Evolutionary conservation across 495 filamentous ascomycete species (phyloP).

Genomic region (Xylaria scruposa): DNA sequence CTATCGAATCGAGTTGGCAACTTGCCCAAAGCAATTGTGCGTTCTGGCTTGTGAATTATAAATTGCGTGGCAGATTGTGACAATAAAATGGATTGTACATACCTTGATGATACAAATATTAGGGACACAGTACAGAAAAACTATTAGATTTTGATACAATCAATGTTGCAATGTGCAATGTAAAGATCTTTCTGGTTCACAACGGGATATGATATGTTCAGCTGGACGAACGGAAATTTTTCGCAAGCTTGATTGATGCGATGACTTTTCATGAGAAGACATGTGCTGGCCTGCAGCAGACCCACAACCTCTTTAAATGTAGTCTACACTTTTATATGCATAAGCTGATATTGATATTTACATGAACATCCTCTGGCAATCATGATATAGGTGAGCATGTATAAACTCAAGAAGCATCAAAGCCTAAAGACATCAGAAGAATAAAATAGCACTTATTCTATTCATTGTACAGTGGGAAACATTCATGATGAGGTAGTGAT

Average conservation of each 20-base stretch:
- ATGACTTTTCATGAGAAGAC: background rate
- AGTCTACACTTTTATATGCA: background rate
- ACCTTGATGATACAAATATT: conserved; percentile 24
- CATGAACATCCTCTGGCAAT: too few relatives aligned
- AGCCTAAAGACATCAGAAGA: background rate
- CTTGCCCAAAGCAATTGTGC: background rate
- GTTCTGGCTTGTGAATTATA: conserved; percentile 9
- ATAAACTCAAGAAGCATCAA: background rate
- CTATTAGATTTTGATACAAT: conserved; percentile 6
- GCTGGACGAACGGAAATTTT: conserved; percentile 20
- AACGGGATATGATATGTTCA: conserved; percentile 2
- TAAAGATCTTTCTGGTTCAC: background rate
- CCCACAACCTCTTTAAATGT: background rate
- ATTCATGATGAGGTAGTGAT: too few relatives aligned
- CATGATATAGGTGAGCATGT: background rate
- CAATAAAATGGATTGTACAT: conserved; percentile 5
- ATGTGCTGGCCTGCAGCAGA: background rate
- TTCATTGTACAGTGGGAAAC: too few relatives aligned
- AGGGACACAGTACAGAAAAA: background rate
- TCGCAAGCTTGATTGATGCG: background rate
- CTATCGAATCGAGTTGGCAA: background rate
- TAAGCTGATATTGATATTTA: background rate
- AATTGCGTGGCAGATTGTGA: background rate
- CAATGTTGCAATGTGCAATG: conserved; percentile 11
- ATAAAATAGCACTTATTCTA: too few relatives aligned